A percentile compares a stretch with the other conserved stretches of the same genome.
phyloP scores from a whole-genome alignment of 345 rosid species.

The Noccaea caerulescens region DNA sequence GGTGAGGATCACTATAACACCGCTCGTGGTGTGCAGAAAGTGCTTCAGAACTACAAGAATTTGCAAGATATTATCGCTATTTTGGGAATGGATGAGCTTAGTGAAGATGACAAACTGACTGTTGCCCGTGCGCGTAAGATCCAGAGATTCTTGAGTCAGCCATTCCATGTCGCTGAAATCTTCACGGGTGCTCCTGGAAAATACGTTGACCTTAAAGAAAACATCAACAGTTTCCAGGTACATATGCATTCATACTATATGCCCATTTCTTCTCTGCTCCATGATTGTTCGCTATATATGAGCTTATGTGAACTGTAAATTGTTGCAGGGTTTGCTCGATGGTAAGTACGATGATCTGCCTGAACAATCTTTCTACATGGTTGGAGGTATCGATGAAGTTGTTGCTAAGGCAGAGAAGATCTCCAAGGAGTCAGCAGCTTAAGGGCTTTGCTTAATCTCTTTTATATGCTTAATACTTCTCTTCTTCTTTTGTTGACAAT shows the following conservation, averaged over 20 bases:
- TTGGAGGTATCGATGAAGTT: constrained; percentile 62
- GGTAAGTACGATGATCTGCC: constrained; percentile 53
- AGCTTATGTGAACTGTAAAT: neutral
- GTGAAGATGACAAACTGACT: constrained; percentile 96
- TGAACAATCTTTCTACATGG: constrained; percentile 71
- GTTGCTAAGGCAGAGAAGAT: constrained; percentile 56
- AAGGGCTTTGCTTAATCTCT: constrained; percentile 8
- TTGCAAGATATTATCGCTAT: constrained; percentile 98
- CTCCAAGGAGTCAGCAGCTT: constrained; percentile 44
- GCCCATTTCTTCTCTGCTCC: neutral
- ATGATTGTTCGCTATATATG: neutral
- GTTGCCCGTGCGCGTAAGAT: constrained; percentile 99
- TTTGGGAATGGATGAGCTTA: constrained; percentile 98
- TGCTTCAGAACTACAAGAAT: constrained; percentile 96
- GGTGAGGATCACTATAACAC: constrained; percentile 96
- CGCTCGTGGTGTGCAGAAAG: constrained; percentile 97
- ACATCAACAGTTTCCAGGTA: constrained; percentile 93
- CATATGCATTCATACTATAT: neutral
- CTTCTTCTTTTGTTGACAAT: constrained; percentile 39
- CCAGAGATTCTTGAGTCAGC: constrained; percentile 96
- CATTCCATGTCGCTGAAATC: constrained; percentile 98
- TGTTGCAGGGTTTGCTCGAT: constrained; percentile 39
- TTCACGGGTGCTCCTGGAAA: constrained; percentile 99
- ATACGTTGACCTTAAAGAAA: constrained; percentile 92
- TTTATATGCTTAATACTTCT: neutral